These are phyloP conservation scores for Kodamaea kaohsiungensis DNA, from an alignment of 805 yeast genomes.

Conservation along the genomic window DNA sequence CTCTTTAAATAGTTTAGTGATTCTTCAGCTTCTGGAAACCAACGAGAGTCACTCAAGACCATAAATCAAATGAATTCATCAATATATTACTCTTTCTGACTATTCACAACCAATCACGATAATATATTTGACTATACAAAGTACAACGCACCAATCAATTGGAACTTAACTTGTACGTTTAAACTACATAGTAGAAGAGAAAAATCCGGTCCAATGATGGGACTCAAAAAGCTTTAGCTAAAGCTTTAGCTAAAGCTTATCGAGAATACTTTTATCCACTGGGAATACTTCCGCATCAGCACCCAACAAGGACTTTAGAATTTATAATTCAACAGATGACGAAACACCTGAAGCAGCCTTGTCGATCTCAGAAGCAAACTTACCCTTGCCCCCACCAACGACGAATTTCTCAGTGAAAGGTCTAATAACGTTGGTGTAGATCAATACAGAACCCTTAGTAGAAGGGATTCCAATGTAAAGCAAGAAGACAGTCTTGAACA, in stretches of 20 bases:
- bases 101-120: no score
- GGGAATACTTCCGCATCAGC: neutral
- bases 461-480: slow-evolving; percentile 86
- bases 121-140: slow-evolving; percentile 3
- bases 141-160: neutral
- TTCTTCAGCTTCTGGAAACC: no score
- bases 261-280: neutral
- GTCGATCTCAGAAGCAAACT: slow-evolving; percentile 45
- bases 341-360: slow-evolving; percentile 50
- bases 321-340: slow-evolving; percentile 24
- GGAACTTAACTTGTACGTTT: neutral
- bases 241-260: neutral
- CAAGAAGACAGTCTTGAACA: slow-evolving; percentile 85
- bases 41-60: no score
- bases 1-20: neutral
- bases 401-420: slow-evolving; percentile 59
- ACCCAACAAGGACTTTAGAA: slow-evolving; percentile 2
- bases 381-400: slow-evolving; percentile 17
- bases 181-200: neutral
- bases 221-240: neutral
- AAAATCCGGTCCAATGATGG: neutral
- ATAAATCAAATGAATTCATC: no score
- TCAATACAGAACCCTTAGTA: slow-evolving; percentile 78
- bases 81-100: no score
- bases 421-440: slow-evolving; percentile 64